Evolutionary conservation across 495 filamentous ascomycete genomes (phyloP).

Genomic region (Penicillium coffeae): DNA sequence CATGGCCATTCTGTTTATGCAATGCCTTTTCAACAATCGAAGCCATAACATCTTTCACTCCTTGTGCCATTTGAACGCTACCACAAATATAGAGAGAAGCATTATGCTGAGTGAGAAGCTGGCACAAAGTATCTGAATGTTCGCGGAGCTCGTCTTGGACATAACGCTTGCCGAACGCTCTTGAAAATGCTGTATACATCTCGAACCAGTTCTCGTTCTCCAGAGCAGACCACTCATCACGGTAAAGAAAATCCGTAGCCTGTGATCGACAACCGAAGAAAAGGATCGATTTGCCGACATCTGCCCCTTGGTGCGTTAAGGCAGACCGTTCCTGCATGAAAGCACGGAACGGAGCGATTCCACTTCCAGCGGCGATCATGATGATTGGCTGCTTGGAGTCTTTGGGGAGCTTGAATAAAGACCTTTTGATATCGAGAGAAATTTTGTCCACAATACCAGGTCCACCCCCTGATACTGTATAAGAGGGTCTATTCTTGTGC

Average conservation of each 20-base stretch:
- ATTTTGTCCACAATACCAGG: conserved; percentile 20
- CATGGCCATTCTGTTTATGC: no score
- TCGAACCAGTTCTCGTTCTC: no score
- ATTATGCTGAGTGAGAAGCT: no score
- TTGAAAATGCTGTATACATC: no score
- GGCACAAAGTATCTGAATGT: no score
- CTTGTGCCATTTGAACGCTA: no score
- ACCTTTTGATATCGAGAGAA: conserved; percentile 27
- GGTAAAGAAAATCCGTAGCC: background rate
- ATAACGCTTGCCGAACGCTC: no score
- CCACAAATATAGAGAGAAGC: no score
- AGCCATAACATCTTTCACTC: no score
- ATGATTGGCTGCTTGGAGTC: conserved; percentile 18
- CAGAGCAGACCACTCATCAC: background rate
- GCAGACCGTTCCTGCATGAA: conserved; percentile 26
- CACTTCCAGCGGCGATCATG: conserved; percentile 31
- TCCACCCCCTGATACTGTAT: conserved; percentile 12
- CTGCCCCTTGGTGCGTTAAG: background rate
- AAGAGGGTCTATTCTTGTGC: conserved; percentile 20
- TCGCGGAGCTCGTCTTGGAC: no score
- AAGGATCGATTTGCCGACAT: conserved; percentile 1
- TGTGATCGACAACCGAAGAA: conserved; percentile 4
- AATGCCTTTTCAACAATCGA: no score
- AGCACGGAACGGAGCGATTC: conserved; percentile 25
- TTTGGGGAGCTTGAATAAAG: conserved; percentile 32